Evolutionary conservation across 805 yeast species (phyloP), one percentile per base, ranked within the genome.

Genomic region (Ogataea methanolica): DNA sequence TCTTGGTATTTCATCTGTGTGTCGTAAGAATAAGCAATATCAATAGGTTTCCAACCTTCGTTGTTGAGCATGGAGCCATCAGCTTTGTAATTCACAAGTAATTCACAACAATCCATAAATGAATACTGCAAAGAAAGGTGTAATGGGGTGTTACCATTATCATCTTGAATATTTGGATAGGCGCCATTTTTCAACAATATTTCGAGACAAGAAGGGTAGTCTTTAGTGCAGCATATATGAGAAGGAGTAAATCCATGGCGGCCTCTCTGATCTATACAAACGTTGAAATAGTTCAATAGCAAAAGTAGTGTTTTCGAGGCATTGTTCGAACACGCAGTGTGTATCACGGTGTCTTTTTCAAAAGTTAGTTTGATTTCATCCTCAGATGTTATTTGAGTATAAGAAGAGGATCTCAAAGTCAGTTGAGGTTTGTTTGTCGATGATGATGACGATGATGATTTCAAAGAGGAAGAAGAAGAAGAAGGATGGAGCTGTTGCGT

Each of bases 61-160:
- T 66, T 61, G 62, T 88, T 88, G 34, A 69, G 61, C 21, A 73
- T 57, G 21, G 70, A 65, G 36, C 73, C 74, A 49, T 80, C 76
- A 1, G 80, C 78, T 19, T 74, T 71, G 31, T 78, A 69, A 16
- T 68, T 70, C 0, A 83, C 63, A 39, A 86, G 65, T 33, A 83
- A 60, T 44, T 76, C 72, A 51, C 81, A 65, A 41, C 87, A 81
- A 42, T 76, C 76, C 15, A 77, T 57, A 50, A 79, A 77, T 6
- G 91, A 92, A 56, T 74, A 79, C 46, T 85, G 83, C 54, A 88
- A 75, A 0, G 97, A 96, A 44, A 85, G 71, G 65, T 92, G 98
- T 38, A 92, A 68, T 0, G 96, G 88, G 2, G 96, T 83, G 59
- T 89, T 87, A 1, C 94, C 96, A 15, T 78, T 77, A 9, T 71